A percentile compares a stretch with the other conserved stretches of the same genome.
Evolutionary conservation across 371 early-diverging fungal species (phyloP).

Genomic region (Mortierella sp.): DNA sequence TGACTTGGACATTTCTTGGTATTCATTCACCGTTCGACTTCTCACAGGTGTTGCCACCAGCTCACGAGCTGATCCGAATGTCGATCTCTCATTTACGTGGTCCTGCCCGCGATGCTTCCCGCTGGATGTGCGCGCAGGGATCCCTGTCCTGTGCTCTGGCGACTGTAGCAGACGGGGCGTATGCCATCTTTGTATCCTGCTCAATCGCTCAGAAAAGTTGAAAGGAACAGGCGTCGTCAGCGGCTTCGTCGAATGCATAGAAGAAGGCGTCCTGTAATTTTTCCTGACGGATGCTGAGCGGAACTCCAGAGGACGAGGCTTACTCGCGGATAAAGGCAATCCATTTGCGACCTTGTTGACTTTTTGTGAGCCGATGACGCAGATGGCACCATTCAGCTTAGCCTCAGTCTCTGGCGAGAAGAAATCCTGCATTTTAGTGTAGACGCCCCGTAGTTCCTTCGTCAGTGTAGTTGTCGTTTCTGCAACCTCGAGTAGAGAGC

Average conservation of each 20-base stretch:
- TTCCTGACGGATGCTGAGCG: constrained; percentile 18
- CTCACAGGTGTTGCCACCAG: constrained; percentile 8
- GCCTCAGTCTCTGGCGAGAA: constrained; percentile 50
- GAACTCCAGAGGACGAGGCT: constrained; percentile 27
- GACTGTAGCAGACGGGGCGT: background rate
- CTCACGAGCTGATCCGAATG: background rate
- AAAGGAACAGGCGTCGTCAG: constrained; percentile 18
- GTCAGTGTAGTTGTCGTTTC: constrained; percentile 34
- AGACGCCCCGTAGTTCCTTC: constrained; percentile 38
- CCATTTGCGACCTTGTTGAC: constrained; percentile 11
- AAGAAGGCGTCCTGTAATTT: constrained; percentile 14
- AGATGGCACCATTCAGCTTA: constrained; percentile 25
- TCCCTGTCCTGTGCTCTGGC: background rate
- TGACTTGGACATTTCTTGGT: constrained; percentile 28
- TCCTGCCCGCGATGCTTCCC: background rate
- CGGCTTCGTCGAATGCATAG: constrained; percentile 3
- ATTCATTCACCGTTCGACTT: constrained; percentile 22
- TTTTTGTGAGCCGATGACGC: constrained; percentile 39
- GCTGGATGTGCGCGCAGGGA: background rate
- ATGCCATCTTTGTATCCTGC: constrained; percentile 14
- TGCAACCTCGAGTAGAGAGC: constrained; percentile 30
- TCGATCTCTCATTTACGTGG: background rate
- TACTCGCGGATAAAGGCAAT: constrained; percentile 5
- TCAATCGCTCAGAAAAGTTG: constrained; percentile 32
- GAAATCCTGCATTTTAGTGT: constrained; percentile 35